Evolutionary conservation across 441 rosid species (phyloP), one percentile per base, ranked within the genome.

Genomic region (Syzygium syzygioides): DNA sequence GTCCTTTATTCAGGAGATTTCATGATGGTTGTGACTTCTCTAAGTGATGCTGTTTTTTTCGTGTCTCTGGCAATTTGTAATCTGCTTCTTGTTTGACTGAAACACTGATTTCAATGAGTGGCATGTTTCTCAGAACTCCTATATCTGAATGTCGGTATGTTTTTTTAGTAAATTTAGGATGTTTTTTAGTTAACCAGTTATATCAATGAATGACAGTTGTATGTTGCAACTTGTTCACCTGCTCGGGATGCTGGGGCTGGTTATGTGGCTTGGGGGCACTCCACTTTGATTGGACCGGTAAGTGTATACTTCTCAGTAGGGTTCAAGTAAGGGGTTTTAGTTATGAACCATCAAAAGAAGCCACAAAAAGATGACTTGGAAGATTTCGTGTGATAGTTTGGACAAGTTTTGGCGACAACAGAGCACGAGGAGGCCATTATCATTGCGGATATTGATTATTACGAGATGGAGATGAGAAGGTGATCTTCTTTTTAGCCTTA

Each of bases 261-360:
- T 89, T 98, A 96, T 89, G 95, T 96, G 79, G 98, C 99, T 64
- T 98, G 99, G 99, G 99, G 99, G n/a, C 99, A 98, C 91, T 98
- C 99, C 60, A 97, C 98, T 86, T 95, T 97, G 62, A 94, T 96
- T 41, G 99, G 98, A 91, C 99, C 99, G 32, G 99, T 98, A 90
- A 95, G 97, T 93, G 56, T 86, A 89, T 86, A 30, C n/a, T 88
- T 53, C 59, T 48, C 30, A 26, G 56, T 54, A 15, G 64, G 84
- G 50, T 76, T 79, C 26, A 25, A 8, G 48, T 11, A 59, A 66
- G 17, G 30, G 64, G 64, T 10, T n/a, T 85, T 52, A 30, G n/a
- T 53, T 64, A 2, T 3, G 37, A 89, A 56, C 53, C 83, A 41
- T 76, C n/a, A 12, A 76, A 41, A 76, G 52, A 76, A 41, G 53